Conservation (phyloP, 352 stramenopile species). For the Phytophthora meadii region DNA sequence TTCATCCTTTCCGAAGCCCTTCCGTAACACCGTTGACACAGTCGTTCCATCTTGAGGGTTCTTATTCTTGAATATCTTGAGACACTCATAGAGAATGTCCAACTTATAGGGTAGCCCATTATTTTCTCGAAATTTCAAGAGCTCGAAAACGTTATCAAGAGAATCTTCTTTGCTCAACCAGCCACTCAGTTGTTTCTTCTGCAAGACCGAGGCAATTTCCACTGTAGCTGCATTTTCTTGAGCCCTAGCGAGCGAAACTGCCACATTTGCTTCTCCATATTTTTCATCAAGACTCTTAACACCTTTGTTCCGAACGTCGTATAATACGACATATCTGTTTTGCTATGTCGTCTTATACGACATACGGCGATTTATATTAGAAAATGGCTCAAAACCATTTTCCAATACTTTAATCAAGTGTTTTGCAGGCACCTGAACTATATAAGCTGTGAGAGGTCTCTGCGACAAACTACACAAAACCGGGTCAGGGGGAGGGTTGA, state of each 20-base stretch:
- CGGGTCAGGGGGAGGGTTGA: too few relatives aligned
- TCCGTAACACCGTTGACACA: neutral
- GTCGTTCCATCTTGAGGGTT: neutral
- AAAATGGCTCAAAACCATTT: too few relatives aligned
- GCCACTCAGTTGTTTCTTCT: neutral
- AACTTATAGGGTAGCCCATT: neutral
- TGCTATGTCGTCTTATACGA: too few relatives aligned
- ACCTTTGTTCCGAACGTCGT: too few relatives aligned
- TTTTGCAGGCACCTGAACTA: too few relatives aligned
- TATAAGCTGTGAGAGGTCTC: too few relatives aligned
- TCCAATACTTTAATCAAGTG: too few relatives aligned
- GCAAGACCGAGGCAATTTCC: neutral
- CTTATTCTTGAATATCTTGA: neutral
- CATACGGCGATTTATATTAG: too few relatives aligned
- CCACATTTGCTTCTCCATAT: slow-evolving; percentile 1
- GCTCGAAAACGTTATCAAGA: neutral
- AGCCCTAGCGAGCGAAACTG: neutral
- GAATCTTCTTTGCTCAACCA: neutral
- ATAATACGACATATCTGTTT: too few relatives aligned
- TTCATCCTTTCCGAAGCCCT: neutral
- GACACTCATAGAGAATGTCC: neutral
- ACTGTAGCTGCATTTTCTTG: neutral
- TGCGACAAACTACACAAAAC: too few relatives aligned
- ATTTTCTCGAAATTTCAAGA: neutral
- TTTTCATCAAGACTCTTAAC: neutral